Conservation (phyloP, 495 filamentous ascomycete species). For the Trichoderma asperelloides region DNA sequence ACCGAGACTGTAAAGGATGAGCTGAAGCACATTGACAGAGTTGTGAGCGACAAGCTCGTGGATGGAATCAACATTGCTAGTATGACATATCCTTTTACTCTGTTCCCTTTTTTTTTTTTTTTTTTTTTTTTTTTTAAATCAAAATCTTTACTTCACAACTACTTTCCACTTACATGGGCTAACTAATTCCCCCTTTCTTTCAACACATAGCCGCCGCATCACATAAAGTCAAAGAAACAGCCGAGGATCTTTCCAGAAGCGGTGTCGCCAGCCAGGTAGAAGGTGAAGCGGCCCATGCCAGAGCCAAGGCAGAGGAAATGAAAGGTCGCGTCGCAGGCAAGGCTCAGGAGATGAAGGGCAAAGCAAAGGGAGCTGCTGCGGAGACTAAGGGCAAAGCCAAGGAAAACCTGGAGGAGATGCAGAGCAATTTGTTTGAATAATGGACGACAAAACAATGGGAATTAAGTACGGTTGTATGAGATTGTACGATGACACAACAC, state of each 20-base stretch:
- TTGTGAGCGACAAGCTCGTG: conserved; percentile 45
- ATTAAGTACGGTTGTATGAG: not conserved
- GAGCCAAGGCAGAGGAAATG: conserved; percentile 24
- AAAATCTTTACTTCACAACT: no score
- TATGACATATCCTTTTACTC: conserved; percentile 23
- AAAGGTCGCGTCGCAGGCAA: conserved; percentile 18
- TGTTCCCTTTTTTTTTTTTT: not conserved
- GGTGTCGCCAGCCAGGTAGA: conserved; percentile 19
- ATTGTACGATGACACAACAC: not conserved
- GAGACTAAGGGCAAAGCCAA: conserved; percentile 25
- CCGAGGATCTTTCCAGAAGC: conserved; percentile 19
- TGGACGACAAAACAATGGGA: not conserved
- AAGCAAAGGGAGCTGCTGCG: conserved; percentile 27
- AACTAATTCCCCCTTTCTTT: not conserved
- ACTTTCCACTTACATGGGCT: not conserved
- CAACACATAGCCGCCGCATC: conserved; percentile 2
- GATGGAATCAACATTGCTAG: conserved; percentile 45
- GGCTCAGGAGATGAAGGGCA: conserved; percentile 21
- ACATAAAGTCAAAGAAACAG: conserved; percentile 34
- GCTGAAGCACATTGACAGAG: conserved; percentile 41
- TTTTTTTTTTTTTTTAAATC: not conserved
- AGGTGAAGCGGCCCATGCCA: conserved; percentile 21
- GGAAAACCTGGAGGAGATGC: conserved; percentile 14
- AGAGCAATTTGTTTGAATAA: conserved; percentile 14
- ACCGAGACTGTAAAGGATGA: conserved; percentile 42